Evolutionary conservation across 2,329 filamentous ascomycete species (phyloP).

Genomic region (Neofusicoccum ribis): DNA sequence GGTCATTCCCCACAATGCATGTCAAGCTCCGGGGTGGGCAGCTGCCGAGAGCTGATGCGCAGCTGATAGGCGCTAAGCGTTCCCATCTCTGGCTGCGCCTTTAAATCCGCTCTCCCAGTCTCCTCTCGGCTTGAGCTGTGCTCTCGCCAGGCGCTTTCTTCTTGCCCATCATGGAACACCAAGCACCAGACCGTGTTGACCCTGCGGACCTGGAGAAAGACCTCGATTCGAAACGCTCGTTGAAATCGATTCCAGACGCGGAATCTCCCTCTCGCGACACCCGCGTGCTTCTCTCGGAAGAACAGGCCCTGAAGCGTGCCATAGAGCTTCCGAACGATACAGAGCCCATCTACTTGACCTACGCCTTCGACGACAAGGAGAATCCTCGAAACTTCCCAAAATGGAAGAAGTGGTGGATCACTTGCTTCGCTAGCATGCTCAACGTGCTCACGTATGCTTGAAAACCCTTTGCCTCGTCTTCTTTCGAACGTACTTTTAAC

Average conservation of each 20-base stretch:
- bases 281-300: conserved; percentile 21
- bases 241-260: not conserved
- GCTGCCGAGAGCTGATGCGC: not conserved
- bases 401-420: conserved; percentile 45
- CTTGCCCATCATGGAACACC: not conserved
- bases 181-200: not conserved
- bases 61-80: not conserved
- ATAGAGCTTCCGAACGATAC: conserved; percentile 24
- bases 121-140: not conserved
- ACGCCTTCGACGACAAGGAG: conserved; percentile 28
- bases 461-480: not conserved
- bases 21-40: not conserved
- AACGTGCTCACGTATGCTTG: conserved; percentile 23
- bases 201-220: conserved; percentile 13
- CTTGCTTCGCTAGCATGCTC: conserved; percentile 40
- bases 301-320: conserved; percentile 23
- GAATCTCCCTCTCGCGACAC: not conserved
- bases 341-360: conserved; percentile 26
- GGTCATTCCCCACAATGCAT: not conserved
- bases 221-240: conserved; percentile 7
- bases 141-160: not conserved
- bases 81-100: not conserved
- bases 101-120: not conserved
- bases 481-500: not conserved
- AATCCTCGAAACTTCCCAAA: conserved; percentile 45